A percentile compares a stretch with the other conserved stretches of the same genome.
These are phyloP conservation scores for Eimeria praecox DNA, from an alignment of 169 alveolate species.

Conservation along the genomic window DNA sequence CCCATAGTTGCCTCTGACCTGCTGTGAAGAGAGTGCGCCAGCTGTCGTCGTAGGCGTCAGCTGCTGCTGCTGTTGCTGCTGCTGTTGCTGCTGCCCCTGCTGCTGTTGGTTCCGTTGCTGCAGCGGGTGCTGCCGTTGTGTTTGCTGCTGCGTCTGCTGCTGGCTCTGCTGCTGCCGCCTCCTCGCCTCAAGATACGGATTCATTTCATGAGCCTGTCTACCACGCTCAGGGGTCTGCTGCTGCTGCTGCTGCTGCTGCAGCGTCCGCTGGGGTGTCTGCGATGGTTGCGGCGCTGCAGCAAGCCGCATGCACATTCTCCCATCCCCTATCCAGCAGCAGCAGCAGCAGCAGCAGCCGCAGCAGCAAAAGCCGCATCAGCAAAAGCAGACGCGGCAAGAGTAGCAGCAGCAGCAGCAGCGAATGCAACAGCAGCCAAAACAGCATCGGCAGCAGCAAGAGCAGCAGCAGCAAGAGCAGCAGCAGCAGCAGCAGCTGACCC, in stretches of 20 bases:
- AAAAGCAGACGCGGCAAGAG: conserved; percentile 4
- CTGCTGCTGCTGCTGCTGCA: background rate
- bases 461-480: background rate
- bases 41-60: background rate
- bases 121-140: conserved; percentile 7
- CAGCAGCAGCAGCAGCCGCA: conserved; percentile 34
- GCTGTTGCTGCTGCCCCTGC: conserved; percentile 20
- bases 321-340: background rate
- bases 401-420: background rate
- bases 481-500: conserved; percentile 77
- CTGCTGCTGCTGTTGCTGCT: conserved; percentile 46
- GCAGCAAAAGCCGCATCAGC: background rate
- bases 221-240: background rate
- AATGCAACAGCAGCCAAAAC: background rate
- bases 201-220: background rate
- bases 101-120: conserved; percentile 32
- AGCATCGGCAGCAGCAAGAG: background rate
- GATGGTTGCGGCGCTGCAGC: background rate
- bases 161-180: conserved; percentile 35
- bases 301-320: background rate
- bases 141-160: conserved; percentile 35
- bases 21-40: background rate
- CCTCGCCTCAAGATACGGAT: background rate
- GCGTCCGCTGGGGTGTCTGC: too few relatives aligned
- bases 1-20: conserved; percentile 22